Evolutionary conservation across 345 rosid species (phyloP).

Genomic region (Pistacia integerrima): DNA sequence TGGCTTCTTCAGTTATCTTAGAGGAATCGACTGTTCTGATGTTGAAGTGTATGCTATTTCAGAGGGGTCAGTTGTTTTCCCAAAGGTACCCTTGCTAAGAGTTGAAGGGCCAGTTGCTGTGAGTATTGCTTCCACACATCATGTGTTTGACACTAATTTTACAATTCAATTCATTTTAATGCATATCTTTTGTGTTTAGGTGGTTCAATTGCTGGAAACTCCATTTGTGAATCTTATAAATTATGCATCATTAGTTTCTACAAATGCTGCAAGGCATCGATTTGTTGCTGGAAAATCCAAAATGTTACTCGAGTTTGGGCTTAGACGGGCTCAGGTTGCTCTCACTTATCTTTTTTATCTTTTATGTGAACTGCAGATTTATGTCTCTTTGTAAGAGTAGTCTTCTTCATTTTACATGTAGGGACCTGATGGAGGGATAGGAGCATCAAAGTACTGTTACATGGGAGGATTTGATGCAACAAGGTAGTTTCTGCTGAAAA

Average conservation of each 20-base stretch:
- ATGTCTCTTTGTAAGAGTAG: conserved; percentile 23
- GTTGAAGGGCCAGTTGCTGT: conserved; percentile 97
- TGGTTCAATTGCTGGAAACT: conserved; percentile 94
- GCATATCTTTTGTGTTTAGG: conserved; percentile 40
- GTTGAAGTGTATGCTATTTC: conserved; percentile 82
- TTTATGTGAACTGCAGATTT: conserved; percentile 10
- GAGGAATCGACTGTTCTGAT: conserved; percentile 86
- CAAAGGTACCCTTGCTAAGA: conserved; percentile 90
- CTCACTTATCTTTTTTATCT: conserved; percentile 10
- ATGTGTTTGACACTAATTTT: background rate
- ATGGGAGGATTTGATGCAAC: conserved; percentile 99
- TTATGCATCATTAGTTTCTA: conserved; percentile 87
- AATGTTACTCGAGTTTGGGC: conserved; percentile 86
- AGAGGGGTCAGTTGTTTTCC: conserved; percentile 92
- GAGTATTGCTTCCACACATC: conserved; percentile 35
- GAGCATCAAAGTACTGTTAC: conserved; percentile 91
- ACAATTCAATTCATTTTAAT: background rate
- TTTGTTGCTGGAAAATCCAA: conserved; percentile 93
- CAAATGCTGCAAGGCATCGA: conserved; percentile 95
- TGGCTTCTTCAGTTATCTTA: conserved; percentile 77
- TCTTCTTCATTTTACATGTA: conserved; percentile 26
- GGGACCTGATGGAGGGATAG: conserved; percentile 98
- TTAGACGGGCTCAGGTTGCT: conserved; percentile 93
- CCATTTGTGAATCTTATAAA: conserved; percentile 85
- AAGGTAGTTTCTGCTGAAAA: conserved; percentile 45